A percentile compares a stretch with the other conserved stretches of the same genome.
phyloP scores from a whole-genome alignment of 2,329 filamentous ascomycete species.

The Nigrospora sphaerica region DNA sequence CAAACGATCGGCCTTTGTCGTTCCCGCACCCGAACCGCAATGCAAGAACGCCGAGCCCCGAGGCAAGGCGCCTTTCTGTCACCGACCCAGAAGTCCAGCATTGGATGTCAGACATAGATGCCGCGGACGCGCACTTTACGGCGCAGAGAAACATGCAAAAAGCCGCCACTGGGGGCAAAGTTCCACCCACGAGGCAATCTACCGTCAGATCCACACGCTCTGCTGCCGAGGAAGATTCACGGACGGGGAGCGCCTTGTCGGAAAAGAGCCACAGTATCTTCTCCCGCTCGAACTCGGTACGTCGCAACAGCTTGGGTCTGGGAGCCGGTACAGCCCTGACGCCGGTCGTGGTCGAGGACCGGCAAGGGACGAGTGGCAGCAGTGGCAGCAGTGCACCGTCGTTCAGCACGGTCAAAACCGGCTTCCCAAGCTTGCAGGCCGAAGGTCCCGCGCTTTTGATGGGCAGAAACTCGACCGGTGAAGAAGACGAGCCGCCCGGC shows the following conservation, averaged over 20 bases:
- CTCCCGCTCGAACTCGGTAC: slow-evolving; percentile 28
- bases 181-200: slow-evolving; percentile 8
- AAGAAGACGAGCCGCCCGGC: slow-evolving; percentile 29
- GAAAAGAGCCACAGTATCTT: slow-evolving; percentile 43
- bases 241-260: slow-evolving; percentile 50
- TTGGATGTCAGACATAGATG: slow-evolving; percentile 51
- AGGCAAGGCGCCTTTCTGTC: slow-evolving; percentile 16
- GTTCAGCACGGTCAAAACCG: slow-evolving; percentile 47
- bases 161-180: slow-evolving; percentile 9
- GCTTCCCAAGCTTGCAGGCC: slow-evolving; percentile 42
- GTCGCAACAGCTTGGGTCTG: slow-evolving; percentile 26
- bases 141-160: slow-evolving; percentile 30
- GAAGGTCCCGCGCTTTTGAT: slow-evolving; percentile 45
- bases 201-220: slow-evolving; percentile 11
- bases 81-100: slow-evolving; percentile 47
- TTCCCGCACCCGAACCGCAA: slow-evolving; percentile 24
- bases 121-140: slow-evolving; percentile 43
- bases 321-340: slow-evolving; percentile 18
- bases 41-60: slow-evolving; percentile 32
- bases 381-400: slow-evolving; percentile 27
- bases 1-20: slow-evolving; percentile 13
- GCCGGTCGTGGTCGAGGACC: slow-evolving; percentile 15
- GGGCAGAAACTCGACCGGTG: slow-evolving; percentile 21
- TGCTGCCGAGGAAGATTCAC: slow-evolving; percentile 37
- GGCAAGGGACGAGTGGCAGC: slow-evolving; percentile 26